Evolutionary conservation across 1,284 basidiomycete species (phyloP), one percentile per base, ranked within the genome.

Genomic region (Sporisorium scitamineum): DNA sequence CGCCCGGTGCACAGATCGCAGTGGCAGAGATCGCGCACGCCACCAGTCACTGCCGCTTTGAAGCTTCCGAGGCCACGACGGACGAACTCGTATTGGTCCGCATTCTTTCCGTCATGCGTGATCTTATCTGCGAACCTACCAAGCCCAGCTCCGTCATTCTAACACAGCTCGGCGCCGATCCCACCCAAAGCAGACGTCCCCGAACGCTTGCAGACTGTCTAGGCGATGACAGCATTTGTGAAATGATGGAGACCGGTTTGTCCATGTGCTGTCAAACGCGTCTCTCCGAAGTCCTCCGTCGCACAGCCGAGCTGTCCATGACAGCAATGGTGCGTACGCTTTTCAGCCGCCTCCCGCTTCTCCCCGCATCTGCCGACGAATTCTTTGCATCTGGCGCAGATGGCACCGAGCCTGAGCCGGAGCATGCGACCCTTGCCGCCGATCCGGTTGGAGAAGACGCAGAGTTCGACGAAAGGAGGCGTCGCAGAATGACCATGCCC

Each of bases 241-340:
- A 98, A 87, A 95, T 99, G 91, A 88, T 99, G 82, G 97, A 99
- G 87, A 97, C 96, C 6, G 95, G 97, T 1, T 87, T 99, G 73
- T 97, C 94, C 37, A 98, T 97, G 80, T 95, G 95, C 78, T 98
- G 96, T 86, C 94, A 98, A 85, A 97, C 96, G 89, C 89, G 97
- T 45, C 88, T 98, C 6, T 94, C 93, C 80, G 94, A 95, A 86
- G 91, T 93, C 61, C 88, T 97, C 20, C 90, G 97, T 51, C 90
- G 92, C 41, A 94, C 93, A n/a, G 95, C 97, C 1, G 95, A 98
- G 85, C 90, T 90, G n/a, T 93, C 92, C 0, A 96, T 99, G 90
- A 92, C 96, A 78, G 88, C 90, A 1, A 90, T 99, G 76, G 92
- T 95, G 37, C 89, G 93, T 76, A 90, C 89, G 2, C 91, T 93